Percentiles rank a stretch among this genome's conserved stretches.
Conservation (phyloP, 2,329 filamentous ascomycete species). For the Xylaria hypoxylon region DNA sequence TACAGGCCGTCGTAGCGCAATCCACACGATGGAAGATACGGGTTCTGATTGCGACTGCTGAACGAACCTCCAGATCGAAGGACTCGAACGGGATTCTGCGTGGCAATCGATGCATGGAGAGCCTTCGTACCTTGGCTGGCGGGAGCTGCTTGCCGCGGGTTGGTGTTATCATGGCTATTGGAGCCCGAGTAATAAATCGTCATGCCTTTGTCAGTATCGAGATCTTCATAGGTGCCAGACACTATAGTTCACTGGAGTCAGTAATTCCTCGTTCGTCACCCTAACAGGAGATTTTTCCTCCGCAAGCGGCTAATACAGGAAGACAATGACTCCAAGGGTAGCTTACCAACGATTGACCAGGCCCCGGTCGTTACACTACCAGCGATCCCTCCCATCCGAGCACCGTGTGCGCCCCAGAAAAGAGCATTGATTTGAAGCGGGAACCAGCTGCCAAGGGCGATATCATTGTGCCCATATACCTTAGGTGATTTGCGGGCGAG, state of each 20-base stretch:
- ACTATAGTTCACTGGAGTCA: no score
- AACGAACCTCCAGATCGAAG: constrained; percentile 43
- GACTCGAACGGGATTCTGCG: constrained; percentile 43
- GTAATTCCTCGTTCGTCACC: no score
- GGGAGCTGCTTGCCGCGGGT: constrained; percentile 29
- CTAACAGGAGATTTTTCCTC: no score
- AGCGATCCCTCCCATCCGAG: constrained; percentile 43
- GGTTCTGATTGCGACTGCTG: constrained; percentile 22
- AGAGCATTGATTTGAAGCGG: constrained; percentile 45
- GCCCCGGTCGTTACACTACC: constrained; percentile 41
- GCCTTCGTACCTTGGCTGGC: constrained; percentile 41
- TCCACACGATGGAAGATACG: constrained; percentile 41
- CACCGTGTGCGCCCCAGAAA: constrained; percentile 46
- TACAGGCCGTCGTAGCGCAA: constrained; percentile 50
- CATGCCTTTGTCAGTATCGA: constrained; percentile 36
- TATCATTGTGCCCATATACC: constrained; percentile 45
- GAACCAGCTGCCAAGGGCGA: constrained; percentile 46
- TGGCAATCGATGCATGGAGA: constrained; percentile 40
- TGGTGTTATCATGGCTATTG: constrained; percentile 36
- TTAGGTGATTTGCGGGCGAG: constrained; percentile 39
- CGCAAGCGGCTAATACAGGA: no score
- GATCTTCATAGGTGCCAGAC: constrained; percentile 34
- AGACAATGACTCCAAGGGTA: no score
- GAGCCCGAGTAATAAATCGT: constrained; percentile 40
- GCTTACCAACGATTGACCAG: constrained; percentile 48